Percentiles rank a stretch among this genome's conserved stretches.
These are phyloP conservation scores for Stephanodiscus triporus DNA, from an alignment of 108 stramenopile species.

Conservation along the genomic window DNA sequence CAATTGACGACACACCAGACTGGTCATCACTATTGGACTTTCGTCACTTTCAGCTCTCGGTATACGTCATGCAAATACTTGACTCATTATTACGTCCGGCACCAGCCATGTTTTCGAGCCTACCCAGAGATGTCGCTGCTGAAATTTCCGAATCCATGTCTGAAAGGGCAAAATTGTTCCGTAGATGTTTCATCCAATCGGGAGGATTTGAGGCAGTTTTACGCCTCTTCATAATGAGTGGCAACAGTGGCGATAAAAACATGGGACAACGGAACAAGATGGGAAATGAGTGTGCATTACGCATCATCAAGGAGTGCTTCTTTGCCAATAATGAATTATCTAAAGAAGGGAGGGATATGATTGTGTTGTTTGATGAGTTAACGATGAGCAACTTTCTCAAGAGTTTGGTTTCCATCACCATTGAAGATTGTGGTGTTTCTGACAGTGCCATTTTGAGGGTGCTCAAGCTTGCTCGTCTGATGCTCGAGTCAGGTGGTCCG, in stretches of 20 bases:
- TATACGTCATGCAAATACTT: slow-evolving; percentile 93
- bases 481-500: slow-evolving; percentile 59
- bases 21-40: slow-evolving; percentile 80
- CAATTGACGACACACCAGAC: slow-evolving; percentile 27
- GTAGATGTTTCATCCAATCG: slow-evolving; percentile 79
- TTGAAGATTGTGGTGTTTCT: slow-evolving; percentile 75
- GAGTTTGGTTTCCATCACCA: slow-evolving; percentile 76
- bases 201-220: slow-evolving; percentile 92
- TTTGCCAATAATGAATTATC: slow-evolving; percentile 49
- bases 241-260: slow-evolving; percentile 33
- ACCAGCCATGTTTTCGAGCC: slow-evolving; percentile 66
- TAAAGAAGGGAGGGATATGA: slow-evolving; percentile 57
- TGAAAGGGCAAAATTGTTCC: slow-evolving; percentile 58
- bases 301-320: slow-evolving; percentile 84
- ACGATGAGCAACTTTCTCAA: slow-evolving; percentile 61
- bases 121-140: slow-evolving; percentile 39
- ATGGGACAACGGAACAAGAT: slow-evolving; percentile 69
- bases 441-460: slow-evolving; percentile 76
- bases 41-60: slow-evolving; percentile 75
- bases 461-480: slow-evolving; percentile 67
- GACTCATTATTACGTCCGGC: slow-evolving; percentile 92
- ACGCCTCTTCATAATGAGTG: slow-evolving; percentile 68
- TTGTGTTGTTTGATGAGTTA: slow-evolving; percentile 58
- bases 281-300: slow-evolving; percentile 85
- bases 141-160: slow-evolving; percentile 47